Base-by-base conservation (phyloP, 305 asterid genomes). In the Solanum hybrid region DNA sequence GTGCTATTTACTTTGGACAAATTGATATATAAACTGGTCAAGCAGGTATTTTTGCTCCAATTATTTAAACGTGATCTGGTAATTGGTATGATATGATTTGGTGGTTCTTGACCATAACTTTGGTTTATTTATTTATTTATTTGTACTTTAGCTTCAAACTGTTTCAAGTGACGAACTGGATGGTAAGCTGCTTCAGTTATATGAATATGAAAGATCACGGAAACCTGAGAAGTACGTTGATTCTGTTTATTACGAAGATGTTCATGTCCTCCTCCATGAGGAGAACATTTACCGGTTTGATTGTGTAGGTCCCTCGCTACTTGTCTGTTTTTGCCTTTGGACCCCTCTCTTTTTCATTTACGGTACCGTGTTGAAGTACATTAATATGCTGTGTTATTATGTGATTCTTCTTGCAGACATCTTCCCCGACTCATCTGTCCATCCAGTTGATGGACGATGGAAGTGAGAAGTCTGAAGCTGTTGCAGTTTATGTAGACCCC, bases 1-100 rank as follows among this genome's bases (percentile, higher is more conserved):
- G 95, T 97, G 90, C 94, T 98, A 11, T 98, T 98, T 94, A 98
- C 99, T 77, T 92, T 98, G 95, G 99, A 98, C 94, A 98, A 96
- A 94, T 91, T 97, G 92, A 95, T 98, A 89, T 97, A 95, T 93
- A 98, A 97, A 94, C 92, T 98, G 94, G 97, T 98, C 92, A 98
- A 96, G 92, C 99, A 97, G 99, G 95, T 94, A 88, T 36, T 29
- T 26, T 90, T 8, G 37, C 42, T n/a, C 33, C 74, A 33, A n/a
- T 78, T 69, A 14, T 24, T 76, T 42, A 14, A 51, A 18, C 4
- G 33, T 90, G 39, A 51, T 83, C 29, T 91, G 33, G 57, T 42
- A 42, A 42, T 42, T 42, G 57, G 61, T 33, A 87, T 33, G 40
- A 61, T 86, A 16, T 75, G 69, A n/a, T 29, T 79, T 71, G 81